A percentile compares a stretch with the other conserved stretches of the same genome.
Conservation (phyloP, 257 asterid genomes). For the Solanum tacnaense region DNA sequence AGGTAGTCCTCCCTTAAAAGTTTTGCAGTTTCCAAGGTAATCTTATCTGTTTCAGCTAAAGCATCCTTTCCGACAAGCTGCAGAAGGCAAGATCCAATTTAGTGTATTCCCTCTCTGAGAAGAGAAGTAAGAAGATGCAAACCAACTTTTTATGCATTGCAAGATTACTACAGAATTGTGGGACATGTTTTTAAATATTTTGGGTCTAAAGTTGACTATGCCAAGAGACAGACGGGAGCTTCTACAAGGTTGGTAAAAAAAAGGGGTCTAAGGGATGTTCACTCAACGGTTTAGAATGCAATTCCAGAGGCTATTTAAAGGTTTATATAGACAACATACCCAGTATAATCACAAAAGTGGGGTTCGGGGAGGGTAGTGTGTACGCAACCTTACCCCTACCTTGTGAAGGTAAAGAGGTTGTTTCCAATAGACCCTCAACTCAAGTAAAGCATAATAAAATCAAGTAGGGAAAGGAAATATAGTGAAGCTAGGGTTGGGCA, state of each 20-base stretch:
- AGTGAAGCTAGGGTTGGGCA: neutral
- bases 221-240: neutral
- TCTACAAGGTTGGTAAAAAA: neutral
- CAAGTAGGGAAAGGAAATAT: neutral
- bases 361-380: neutral
- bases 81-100: conserved; percentile 17
- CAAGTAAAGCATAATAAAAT: neutral
- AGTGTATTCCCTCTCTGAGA: too few relatives aligned
- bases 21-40: conserved; percentile 94
- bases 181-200: neutral
- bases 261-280: neutral
- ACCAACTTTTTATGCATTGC: neutral
- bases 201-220: neutral
- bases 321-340: neutral
- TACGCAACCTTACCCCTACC: neutral
- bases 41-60: conserved; percentile 92
- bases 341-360: neutral
- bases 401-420: neutral
- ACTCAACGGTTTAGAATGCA: neutral
- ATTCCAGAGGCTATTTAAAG: neutral
- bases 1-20: conserved; percentile 99
- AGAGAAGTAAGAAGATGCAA: neutral
- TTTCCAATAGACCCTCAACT: neutral
- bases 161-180: neutral
- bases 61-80: conserved; percentile 99